Percentiles rank a stretch among this genome's conserved stretches.
Evolutionary conservation across 2,329 filamentous ascomycete species (phyloP).

Genomic region (Sporothrix dimorphospora): DNA sequence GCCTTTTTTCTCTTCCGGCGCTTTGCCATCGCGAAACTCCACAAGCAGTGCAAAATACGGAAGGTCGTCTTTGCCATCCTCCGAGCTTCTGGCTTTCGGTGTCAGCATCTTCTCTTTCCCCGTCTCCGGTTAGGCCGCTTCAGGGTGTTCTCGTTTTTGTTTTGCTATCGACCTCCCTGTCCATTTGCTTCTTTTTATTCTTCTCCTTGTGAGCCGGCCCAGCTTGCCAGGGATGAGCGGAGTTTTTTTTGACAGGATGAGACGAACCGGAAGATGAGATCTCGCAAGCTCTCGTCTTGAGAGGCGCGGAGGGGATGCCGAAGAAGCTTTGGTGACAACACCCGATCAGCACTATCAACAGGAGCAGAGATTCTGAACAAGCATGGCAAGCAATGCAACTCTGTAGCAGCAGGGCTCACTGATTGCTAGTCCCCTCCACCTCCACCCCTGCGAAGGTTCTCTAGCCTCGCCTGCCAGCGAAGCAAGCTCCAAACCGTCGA

Average conservation of each 20-base stretch:
- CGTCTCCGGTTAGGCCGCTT: neutral
- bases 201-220: neutral
- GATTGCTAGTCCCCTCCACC: no score
- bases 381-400: neutral
- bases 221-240: neutral
- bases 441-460: conserved; percentile 6
- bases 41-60: neutral
- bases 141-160: neutral
- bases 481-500: conserved; percentile 24
- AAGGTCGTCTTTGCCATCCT: neutral
- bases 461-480: conserved; percentile 26
- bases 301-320: neutral
- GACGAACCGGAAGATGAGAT: conserved; percentile 12
- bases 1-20: neutral
- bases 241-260: neutral
- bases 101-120: neutral
- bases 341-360: neutral
- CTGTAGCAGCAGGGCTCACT: neutral
- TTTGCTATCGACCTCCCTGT: neutral
- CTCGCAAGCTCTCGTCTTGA: neutral
- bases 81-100: neutral
- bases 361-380: neutral
- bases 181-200: neutral
- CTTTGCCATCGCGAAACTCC: neutral
- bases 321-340: neutral